Conservation (phyloP, 2,329 filamentous ascomycete genomes). For the Cercospora sp. region DNA sequence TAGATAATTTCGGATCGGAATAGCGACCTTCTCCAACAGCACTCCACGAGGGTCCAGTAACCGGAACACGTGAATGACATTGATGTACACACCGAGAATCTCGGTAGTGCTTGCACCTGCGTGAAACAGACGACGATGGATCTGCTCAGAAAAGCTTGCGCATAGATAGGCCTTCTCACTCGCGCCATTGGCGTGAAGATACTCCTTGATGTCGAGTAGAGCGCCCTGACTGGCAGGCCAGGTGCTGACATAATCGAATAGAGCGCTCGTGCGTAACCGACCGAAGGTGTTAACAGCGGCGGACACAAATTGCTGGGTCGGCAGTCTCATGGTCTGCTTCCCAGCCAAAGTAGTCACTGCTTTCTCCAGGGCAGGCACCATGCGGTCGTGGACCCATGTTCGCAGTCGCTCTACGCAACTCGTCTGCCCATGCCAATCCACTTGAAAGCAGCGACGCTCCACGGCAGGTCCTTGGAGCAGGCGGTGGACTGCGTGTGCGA, state of each 20-base stretch:
- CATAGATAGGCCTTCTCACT: conserved; percentile 70
- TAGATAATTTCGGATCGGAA: conserved; percentile 71
- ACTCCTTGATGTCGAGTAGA: conserved; percentile 67
- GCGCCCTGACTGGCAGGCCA: conserved; percentile 73
- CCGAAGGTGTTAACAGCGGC: conserved; percentile 69
- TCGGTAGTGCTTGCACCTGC: conserved; percentile 74
- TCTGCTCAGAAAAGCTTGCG: conserved; percentile 64
- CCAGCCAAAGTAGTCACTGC: conserved; percentile 38
- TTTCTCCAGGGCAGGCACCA: conserved; percentile 63
- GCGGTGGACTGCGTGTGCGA: conserved; percentile 69
- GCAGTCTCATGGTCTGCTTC: conserved; percentile 23
- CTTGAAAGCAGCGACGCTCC: conserved; percentile 58
- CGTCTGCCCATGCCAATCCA: conserved; percentile 58
- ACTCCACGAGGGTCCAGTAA: conserved; percentile 75
- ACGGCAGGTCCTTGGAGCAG: conserved; percentile 64
- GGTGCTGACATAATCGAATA: conserved; percentile 75
- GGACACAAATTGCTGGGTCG: conserved; percentile 64
- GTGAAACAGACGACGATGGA: conserved; percentile 69
- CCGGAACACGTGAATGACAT: conserved; percentile 75
- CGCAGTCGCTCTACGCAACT: conserved; percentile 61
- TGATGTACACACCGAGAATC: conserved; percentile 75
- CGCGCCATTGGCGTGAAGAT: conserved; percentile 67
- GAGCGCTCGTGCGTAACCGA: conserved; percentile 65
- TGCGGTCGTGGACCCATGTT: conserved; percentile 68
- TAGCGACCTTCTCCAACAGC: conserved; percentile 70